Base-by-base conservation (phyloP, 2,329 filamentous ascomycete species). In the Fusarium secorum region DNA sequence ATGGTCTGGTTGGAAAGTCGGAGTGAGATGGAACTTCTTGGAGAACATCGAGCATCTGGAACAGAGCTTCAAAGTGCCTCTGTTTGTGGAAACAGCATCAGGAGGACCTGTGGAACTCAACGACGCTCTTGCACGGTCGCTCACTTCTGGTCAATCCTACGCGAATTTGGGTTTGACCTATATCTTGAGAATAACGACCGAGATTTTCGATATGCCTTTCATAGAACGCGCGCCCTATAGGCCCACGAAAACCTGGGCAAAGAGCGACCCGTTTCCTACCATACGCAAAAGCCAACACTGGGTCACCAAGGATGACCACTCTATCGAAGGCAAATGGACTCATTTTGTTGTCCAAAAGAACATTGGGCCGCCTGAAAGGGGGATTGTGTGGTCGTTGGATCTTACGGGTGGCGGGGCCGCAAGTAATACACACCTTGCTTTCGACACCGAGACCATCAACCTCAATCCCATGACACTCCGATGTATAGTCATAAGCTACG, bases 31-130 rank as follows among this genome's bases (percentile, higher is more conserved):
- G 26, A 46, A 8, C 3, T 46, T 4, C 18, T 15, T 46, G 18
- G 3, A 3, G 0, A 28, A n/a, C 2, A 0, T n/a, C 0, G 0
- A 28, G 2, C 9, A 46, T 5, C 4, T 46, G 7, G 44, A 46
- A 28, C 11, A 15, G 13, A 46, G 6, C 4, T n/a, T 46, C 14
- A 46, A 9, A 2, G 26, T 10, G 0, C 26, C 44, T 1, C 0
- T 46, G 6, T 30, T 30, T n/a, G 44, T 3, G 44, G 44, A 46
- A n/a, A 28, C 44, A 46, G n/a, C 9, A 4, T 0, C 18, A 5
- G 44, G 44, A 0, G 18, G 13, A 1, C 9, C 28, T 3, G 9
- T 46, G 3, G 26, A 28, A n/a, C 18, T 6, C 0, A 46, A 28
- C 9, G 6, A 46, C 3, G 1, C 0, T 0, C 1, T 46, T 6